phyloP scores from a whole-genome alignment of 2,329 filamentous ascomycete genomes.

The Rutstroemia sydowiana region DNA sequence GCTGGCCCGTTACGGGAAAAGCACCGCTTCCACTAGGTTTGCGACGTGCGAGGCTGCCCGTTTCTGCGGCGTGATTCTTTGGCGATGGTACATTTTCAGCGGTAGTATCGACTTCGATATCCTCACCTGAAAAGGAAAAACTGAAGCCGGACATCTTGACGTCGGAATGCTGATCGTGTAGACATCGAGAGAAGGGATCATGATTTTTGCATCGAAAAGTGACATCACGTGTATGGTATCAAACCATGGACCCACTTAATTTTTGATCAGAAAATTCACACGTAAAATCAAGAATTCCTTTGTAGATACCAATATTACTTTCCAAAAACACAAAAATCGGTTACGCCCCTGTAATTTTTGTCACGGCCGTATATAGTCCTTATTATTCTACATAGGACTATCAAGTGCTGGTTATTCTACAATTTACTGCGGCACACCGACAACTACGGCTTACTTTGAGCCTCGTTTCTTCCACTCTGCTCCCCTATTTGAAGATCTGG shows the following conservation, averaged over 20 bases:
- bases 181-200: too few relatives aligned
- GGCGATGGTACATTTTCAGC: neutral
- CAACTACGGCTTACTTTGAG: constrained; percentile 32
- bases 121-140: constrained; percentile 56
- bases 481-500: constrained; percentile 29
- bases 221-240: too few relatives aligned
- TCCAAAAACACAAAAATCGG: too few relatives aligned
- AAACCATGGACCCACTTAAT: too few relatives aligned
- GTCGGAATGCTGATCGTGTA: too few relatives aligned
- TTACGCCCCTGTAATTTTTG: too few relatives aligned
- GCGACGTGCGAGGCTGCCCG: constrained; percentile 22
- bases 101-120: constrained; percentile 42
- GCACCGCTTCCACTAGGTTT: constrained; percentile 36
- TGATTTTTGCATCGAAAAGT: too few relatives aligned
- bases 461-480: constrained; percentile 33
- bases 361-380: neutral
- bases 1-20: constrained; percentile 55
- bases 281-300: too few relatives aligned
- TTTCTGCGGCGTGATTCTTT: constrained; percentile 29
- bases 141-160: constrained; percentile 20
- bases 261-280: too few relatives aligned
- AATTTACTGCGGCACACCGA: too few relatives aligned
- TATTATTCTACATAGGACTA: neutral
- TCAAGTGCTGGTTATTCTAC: neutral
- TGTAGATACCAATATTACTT: too few relatives aligned